phyloP scores from a whole-genome alignment of 192 early-diverging fungal genomes.

The Coemansia furcata region DNA sequence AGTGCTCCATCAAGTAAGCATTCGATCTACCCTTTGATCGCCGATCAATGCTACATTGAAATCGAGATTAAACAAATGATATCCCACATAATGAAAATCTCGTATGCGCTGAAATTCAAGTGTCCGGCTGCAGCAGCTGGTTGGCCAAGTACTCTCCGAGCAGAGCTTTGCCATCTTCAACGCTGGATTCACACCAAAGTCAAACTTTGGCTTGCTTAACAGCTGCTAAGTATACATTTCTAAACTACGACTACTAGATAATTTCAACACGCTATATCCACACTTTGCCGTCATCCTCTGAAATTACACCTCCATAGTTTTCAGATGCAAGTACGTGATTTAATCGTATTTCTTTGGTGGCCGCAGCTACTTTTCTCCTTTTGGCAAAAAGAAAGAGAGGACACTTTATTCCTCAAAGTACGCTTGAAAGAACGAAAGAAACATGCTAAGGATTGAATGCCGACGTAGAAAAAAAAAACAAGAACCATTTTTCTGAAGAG shows the following conservation, averaged over 20 bases:
- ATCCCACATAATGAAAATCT: neutral
- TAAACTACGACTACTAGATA: neutral
- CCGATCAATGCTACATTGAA: no score
- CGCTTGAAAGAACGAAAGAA: neutral
- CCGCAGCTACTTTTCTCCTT: no score
- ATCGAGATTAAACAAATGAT: no score
- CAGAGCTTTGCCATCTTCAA: constrained; percentile 47
- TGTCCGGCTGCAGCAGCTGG: constrained; percentile 25
- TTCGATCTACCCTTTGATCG: no score
- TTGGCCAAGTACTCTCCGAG: constrained; percentile 18
- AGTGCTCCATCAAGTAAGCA: neutral
- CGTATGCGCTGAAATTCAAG: constrained; percentile 35
- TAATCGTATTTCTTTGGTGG: no score
- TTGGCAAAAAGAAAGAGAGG: no score
- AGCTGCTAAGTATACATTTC: constrained; percentile 12
- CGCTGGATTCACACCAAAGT: constrained; percentile 24
- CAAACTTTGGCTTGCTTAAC: constrained; percentile 24
- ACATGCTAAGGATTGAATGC: no score
- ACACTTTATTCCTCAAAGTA: no score
- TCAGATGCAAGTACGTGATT: no score
- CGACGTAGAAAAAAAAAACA: neutral
- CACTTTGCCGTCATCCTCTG: neutral
- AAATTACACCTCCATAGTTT: no score
- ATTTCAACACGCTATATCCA: neutral
- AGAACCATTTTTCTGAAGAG: neutral